Base-by-base conservation (phyloP, 305 asterid species). In the Solanum hybrid region DNA sequence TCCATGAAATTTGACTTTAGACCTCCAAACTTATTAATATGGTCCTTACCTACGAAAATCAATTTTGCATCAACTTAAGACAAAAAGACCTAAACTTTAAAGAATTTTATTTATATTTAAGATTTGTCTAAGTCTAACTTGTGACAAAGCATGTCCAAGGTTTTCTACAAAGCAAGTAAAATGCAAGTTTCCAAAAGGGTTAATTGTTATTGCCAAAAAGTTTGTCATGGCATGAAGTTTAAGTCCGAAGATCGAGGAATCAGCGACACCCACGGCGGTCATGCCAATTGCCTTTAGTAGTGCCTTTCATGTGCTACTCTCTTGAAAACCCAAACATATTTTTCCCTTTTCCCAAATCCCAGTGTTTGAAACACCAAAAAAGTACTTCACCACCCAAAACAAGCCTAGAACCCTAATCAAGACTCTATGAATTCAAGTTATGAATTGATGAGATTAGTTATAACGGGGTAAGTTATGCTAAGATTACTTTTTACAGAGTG, bases 281-380 rank as follows among this genome's bases (percentile, higher is more conserved):
- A 64, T 86, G 24, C 51, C 79, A 37, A 73, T 36, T 12, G 42
- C 88, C 45, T 26, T 56, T 78, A 40, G 12, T 35, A 37, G 31
- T 71, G 86, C 42, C 73, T 88, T 81, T 90, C 91, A 90, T 82
- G 91, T 90, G 90, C 80, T 35, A 19, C 7, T 36, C 64, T 82
- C 88, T 90, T 42, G 77, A 56, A 90, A 90, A 90, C 26, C 80
- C 87, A 75, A 84, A 88, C 89, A 82, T 40, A 15, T 42, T 22
- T 73, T 29, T 10, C 89, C 89, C 34, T 56, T 88, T 88, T 82
- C 86, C 35, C 86, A 88, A 90, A 88, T 78, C 91, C 91, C 80
- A 45, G 87, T 26, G 71, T 90, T 87, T 79, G 71, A 85, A 42
- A 71, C 38, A 86, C 88, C 12, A n/a, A 84, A 38, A 35, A 35